These are phyloP conservation scores for Xylaria sp. DNA, from an alignment of 2,329 filamentous ascomycete genomes.

Conservation along the genomic window DNA sequence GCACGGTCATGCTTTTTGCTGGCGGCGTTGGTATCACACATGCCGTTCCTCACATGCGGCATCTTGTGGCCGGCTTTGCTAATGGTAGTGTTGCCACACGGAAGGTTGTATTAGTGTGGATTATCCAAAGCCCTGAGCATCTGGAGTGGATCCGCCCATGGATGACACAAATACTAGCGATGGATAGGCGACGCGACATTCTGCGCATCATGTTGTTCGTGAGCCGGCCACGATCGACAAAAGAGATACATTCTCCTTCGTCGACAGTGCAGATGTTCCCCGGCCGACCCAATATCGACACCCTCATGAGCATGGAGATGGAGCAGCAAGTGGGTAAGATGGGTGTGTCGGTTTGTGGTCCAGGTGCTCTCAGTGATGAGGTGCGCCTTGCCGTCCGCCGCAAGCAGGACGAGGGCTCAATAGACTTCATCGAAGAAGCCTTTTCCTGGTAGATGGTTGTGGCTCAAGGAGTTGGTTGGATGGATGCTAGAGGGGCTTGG, in stretches of 20 bases:
- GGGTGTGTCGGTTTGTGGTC: constrained; percentile 79
- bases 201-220: constrained; percentile 83
- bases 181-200: constrained; percentile 78
- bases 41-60: constrained; percentile 78
- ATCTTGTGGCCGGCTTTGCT: constrained; percentile 75
- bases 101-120: constrained; percentile 81
- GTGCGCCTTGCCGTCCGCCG: constrained; percentile 74
- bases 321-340: constrained; percentile 79
- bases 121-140: constrained; percentile 81
- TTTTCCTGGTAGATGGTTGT: constrained; percentile 66
- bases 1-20: constrained; percentile 81
- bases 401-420: constrained; percentile 71
- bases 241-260: constrained; percentile 82
- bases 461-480: neutral
- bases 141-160: constrained; percentile 85
- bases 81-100: constrained; percentile 77
- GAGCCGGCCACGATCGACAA: constrained; percentile 77
- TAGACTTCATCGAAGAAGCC: constrained; percentile 84
- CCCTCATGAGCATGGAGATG: constrained; percentile 78
- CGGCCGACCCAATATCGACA: constrained; percentile 78
- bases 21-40: constrained; percentile 86
- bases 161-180: constrained; percentile 83
- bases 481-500: constrained; percentile 4
- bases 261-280: constrained; percentile 88
- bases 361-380: constrained; percentile 79